phyloP scores from a whole-genome alignment of 352 stramenopile species.

The Globisporangium cederbergense region DNA sequence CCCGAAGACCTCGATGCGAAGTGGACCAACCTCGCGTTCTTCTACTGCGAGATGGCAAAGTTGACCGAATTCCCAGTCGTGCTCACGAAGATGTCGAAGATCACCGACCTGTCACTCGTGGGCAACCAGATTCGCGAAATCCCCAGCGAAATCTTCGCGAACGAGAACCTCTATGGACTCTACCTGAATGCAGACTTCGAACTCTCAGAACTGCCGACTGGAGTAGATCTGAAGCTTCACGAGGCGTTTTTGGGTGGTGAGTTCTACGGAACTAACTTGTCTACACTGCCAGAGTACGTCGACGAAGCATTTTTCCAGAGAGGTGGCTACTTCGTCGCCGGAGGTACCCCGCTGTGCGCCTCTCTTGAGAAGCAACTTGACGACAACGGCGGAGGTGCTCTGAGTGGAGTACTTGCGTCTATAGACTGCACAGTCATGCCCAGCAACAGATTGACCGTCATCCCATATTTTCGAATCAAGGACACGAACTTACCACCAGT shows the following conservation, averaged over 20 bases:
- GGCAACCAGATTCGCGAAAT: constrained; percentile 18
- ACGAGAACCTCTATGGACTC: not conserved
- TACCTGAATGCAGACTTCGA: constrained; percentile 15
- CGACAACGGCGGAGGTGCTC: not conserved
- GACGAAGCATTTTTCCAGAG: constrained; percentile 13
- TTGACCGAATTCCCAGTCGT: constrained; percentile 3
- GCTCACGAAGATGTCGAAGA: not conserved
- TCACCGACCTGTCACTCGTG: constrained; percentile 17
- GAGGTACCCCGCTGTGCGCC: constrained; percentile 2
- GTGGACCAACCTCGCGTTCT: constrained; percentile 20
- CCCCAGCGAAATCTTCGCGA: constrained; percentile 12
- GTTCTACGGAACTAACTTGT: constrained; percentile 7
- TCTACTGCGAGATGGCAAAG: constrained; percentile 13
- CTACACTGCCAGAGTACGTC: constrained; percentile 8
- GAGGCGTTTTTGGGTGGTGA: not conserved
- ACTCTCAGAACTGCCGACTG: constrained; percentile 18
- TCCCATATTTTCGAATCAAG: constrained; percentile 10
- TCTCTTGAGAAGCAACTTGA: not conserved
- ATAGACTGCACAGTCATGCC: constrained; percentile 1
- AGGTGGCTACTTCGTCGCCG: constrained; percentile 1
- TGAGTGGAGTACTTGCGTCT: not conserved
- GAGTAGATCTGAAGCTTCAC: not conserved
- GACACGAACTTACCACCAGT: not conserved
- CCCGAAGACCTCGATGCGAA: constrained; percentile 32
- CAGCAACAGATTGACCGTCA: not conserved